These are phyloP conservation scores for Leccinum rimulosum DNA, from an alignment of 768 basidiomycete genomes.

Conservation along the genomic window DNA sequence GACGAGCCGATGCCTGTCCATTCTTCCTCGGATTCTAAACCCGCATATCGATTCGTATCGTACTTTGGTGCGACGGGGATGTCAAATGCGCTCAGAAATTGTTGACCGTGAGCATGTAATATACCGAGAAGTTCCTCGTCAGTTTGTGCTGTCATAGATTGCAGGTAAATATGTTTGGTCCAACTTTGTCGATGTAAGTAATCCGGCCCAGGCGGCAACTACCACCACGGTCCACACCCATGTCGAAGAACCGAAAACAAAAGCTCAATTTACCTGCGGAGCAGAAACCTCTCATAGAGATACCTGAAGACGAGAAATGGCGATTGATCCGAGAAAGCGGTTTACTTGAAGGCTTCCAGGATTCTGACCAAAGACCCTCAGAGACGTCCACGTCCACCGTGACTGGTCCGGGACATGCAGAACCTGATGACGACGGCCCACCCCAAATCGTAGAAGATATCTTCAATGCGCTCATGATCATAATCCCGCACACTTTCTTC, in stretches of 20 bases:
- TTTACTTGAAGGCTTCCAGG: conserved; percentile 41
- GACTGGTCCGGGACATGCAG: conserved; percentile 8
- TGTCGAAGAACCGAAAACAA: conserved; percentile 31
- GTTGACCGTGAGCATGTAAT: conserved; percentile 46
- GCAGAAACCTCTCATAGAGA: conserved; percentile 38
- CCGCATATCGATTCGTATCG: conserved; percentile 13
- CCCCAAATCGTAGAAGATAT: conserved; percentile 61
- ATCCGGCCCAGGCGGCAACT: neutral
- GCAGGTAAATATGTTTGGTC: conserved; percentile 12
- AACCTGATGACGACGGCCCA: conserved; percentile 34
- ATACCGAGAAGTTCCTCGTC: conserved; percentile 37
- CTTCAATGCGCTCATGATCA: conserved; percentile 58
- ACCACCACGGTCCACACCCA: conserved; percentile 6
- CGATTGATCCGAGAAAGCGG: conserved; percentile 68
- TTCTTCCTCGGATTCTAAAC: conserved; percentile 35
- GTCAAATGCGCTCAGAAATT: conserved; percentile 44
- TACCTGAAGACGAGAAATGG: conserved; percentile 78
- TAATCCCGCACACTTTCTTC: conserved; percentile 74
- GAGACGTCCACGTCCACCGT: neutral
- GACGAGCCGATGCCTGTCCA: conserved; percentile 39
- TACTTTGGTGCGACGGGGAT: conserved; percentile 17
- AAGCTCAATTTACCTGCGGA: conserved; percentile 8
- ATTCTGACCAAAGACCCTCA: conserved; percentile 9
- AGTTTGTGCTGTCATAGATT: conserved; percentile 11
- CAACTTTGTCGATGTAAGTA: neutral